phyloP scores from a whole-genome alignment of 2,329 filamentous ascomycete genomes.

The Plenodomus tracheiphilus region DNA sequence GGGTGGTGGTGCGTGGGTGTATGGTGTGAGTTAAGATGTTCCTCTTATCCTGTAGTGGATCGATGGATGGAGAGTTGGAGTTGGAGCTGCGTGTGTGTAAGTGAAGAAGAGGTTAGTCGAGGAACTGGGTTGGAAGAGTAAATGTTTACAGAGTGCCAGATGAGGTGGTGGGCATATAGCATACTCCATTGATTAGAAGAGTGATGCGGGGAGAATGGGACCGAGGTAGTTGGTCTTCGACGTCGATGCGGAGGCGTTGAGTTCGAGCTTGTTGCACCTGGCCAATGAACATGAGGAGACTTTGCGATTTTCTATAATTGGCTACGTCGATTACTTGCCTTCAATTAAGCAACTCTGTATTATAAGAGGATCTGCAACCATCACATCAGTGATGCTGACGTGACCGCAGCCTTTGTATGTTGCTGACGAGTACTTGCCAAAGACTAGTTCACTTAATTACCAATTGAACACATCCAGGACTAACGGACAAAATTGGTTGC shows the following conservation, averaged over 20 bases:
- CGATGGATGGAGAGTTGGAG: not conserved
- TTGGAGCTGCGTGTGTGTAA: not conserved
- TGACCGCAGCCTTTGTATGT: too few relatives aligned
- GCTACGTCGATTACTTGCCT: too few relatives aligned
- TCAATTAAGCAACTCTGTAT: too few relatives aligned
- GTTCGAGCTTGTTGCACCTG: not conserved
- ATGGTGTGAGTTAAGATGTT: not conserved
- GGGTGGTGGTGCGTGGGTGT: not conserved
- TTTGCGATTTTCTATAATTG: too few relatives aligned
- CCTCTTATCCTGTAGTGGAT: too few relatives aligned
- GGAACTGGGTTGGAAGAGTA: too few relatives aligned
- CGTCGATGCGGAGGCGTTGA: not conserved
- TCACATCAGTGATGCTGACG: too few relatives aligned
- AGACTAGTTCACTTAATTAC: too few relatives aligned
- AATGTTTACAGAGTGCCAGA: not conserved
- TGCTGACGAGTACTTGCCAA: too few relatives aligned
- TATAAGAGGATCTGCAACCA: too few relatives aligned
- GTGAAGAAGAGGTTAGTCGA: too few relatives aligned
- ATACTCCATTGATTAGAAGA: not conserved
- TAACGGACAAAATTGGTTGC: not conserved
- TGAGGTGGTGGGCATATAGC: not conserved
- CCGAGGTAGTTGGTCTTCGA: slow-evolving; percentile 8
- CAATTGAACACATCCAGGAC: too few relatives aligned
- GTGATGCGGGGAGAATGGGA: slow-evolving; percentile 10
- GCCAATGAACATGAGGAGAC: not conserved